These are phyloP conservation scores for Xylaria polymorpha DNA, from an alignment of 2,329 filamentous ascomycete genomes.

Conservation along the genomic window DNA sequence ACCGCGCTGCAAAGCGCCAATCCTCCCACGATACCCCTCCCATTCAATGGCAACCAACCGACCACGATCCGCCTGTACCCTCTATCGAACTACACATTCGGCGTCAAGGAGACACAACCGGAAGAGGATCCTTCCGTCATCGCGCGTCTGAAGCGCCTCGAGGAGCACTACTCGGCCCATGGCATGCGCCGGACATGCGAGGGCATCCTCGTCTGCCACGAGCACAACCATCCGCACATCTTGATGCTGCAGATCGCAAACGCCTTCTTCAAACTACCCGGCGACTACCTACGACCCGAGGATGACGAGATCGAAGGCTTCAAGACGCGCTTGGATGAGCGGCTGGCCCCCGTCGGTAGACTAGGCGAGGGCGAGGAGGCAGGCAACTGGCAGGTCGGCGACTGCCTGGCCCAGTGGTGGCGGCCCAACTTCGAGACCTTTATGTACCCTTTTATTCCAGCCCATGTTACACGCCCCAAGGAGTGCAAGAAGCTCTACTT, in stretches of 20 bases:
- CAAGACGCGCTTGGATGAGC: conserved; percentile 90
- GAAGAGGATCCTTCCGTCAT: conserved; percentile 97
- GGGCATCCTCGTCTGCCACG: conserved; percentile 96
- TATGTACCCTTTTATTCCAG: conserved; percentile 98
- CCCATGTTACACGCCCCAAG: conserved; percentile 95
- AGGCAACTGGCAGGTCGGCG: conserved; percentile 92
- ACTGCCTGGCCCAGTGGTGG: conserved; percentile 98
- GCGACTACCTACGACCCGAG: conserved; percentile 89
- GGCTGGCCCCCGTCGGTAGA: conserved; percentile 89
- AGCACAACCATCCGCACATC: conserved; percentile 98
- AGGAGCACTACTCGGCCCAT: conserved; percentile 91
- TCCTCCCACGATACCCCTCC: conserved; percentile 80
- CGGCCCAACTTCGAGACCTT: conserved; percentile 99
- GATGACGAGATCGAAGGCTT: conserved; percentile 96
- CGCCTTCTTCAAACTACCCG: conserved; percentile 98
- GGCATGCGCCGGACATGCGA: conserved; percentile 98
- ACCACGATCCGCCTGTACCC: conserved; percentile 91
- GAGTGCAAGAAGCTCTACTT: conserved; percentile 99
- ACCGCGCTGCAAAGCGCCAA: conserved; percentile 80
- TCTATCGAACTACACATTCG: conserved; percentile 98
- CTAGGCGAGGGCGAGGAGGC: conserved; percentile 84
- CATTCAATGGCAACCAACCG: conserved; percentile 91
- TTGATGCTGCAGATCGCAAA: conserved; percentile 99
- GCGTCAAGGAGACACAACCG: conserved; percentile 96
- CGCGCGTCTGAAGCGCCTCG: conserved; percentile 90